Base-by-base conservation (phyloP, 2,329 filamentous ascomycete genomes). In the Penicillium thymicola region DNA sequence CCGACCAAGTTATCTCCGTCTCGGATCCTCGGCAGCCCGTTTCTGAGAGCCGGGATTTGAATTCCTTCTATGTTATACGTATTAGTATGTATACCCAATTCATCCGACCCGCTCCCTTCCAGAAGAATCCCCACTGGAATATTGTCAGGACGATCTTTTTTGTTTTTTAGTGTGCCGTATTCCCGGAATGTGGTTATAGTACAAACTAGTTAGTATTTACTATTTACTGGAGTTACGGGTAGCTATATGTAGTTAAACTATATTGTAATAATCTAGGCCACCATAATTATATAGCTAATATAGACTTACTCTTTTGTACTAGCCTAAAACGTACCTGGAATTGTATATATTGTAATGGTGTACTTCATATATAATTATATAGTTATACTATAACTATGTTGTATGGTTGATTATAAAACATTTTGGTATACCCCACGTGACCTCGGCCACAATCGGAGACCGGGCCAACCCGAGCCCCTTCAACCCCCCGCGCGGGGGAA, bases 401-500 rank as follows among this genome's bases (percentile, higher is more conserved):
- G 30, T 32, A 11, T 30, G 10, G 5, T 2, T 8, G 8, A 8
- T 25, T 25, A 25, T 8, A 25, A 7, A 25, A 6, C 25, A 30
- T 13, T 21, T 21, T 21, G 5, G 28, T 13, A 30, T 30, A 23
- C 2, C 25, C 2, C 55, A 57, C 55, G 55, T 57, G 55, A 55
- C 21, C 3, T 8, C 40, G 46, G 28, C 11, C 40, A 38, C 16
- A 46, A 41, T 23, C 54, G 54, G 54, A 42, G 34, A 9, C 48
- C 48, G 42, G 48, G 36, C 16, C 41, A 47, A 48, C 42, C 52
- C 52, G 45, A 43, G 37, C 28, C 34, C 30, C 50, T 43, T 40
- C 44, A 42, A 42, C 42, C 49, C 54, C 54, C 54, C 54, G 50
- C 54, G 50, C 43, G 54, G 54, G 48, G 50, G 49, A 47, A 47